phyloP scores from a whole-genome alignment of 768 basidiomycete species.

The Mycena pura region DNA sequence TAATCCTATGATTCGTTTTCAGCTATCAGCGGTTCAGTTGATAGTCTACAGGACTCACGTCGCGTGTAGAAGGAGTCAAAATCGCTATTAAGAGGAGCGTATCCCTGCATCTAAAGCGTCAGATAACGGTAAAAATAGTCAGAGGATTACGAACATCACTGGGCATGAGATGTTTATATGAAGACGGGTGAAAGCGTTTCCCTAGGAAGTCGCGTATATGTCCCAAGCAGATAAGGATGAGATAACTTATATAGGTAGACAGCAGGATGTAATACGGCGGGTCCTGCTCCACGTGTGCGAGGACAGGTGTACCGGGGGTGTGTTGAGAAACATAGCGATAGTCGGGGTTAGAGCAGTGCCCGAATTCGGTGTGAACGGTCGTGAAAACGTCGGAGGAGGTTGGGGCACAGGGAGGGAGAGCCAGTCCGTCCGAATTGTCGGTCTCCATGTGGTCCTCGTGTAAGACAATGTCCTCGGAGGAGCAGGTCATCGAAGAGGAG shows the following conservation, averaged over 20 bases:
- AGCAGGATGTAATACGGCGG: constrained; percentile 93
- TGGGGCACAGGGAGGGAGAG: constrained; percentile 69
- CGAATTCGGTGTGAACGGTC: constrained; percentile 90
- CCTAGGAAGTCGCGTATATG: constrained; percentile 96
- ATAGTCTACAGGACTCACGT: no score
- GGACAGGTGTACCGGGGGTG: constrained; percentile 54
- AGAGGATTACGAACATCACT: constrained; percentile 65
- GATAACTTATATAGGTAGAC: constrained; percentile 91
- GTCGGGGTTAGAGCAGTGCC: constrained; percentile 82
- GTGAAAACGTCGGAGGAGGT: constrained; percentile 80
- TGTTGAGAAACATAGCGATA: constrained; percentile 77
- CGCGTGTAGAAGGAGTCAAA: constrained; percentile 99
- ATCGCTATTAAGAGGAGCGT: constrained; percentile 95
- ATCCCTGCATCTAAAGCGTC: constrained; percentile 63
- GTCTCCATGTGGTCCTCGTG: constrained; percentile 53
- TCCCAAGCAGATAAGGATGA: constrained; percentile 90
- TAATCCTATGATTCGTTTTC: no score
- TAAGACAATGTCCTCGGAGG: constrained; percentile 71
- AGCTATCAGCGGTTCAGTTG: no score
- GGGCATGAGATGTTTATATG: constrained; percentile 85
- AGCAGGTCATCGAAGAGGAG: constrained; percentile 73
- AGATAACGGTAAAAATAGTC: neutral
- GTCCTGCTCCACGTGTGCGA: constrained; percentile 71
- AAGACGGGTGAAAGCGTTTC: constrained; percentile 75
- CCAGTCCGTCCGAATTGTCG: constrained; percentile 60